Evolutionary conservation across 345 rosid species (phyloP), one percentile per base, ranked within the genome.

Genomic region (Trapa bicornis): DNA sequence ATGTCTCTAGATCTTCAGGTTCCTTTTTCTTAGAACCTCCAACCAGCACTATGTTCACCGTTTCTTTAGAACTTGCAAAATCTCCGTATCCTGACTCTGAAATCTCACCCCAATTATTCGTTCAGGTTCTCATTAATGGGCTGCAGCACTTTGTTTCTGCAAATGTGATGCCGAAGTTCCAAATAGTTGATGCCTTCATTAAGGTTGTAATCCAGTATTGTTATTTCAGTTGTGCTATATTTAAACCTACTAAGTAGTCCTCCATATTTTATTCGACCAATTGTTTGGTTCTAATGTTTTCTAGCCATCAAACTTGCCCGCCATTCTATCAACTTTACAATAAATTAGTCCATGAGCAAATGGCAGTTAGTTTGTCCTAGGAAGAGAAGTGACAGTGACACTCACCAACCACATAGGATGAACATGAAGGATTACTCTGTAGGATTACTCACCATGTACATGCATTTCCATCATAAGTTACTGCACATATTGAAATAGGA

Each of bases 1-100:
- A 89, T 95, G 97, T 89, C 88, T 52, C 74, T 91, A 71, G 99
- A 91, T 85, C 81, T 85, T 73, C 99, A 91, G 97, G 97, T 94
- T 52, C 69, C 68, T 67, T 35, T 42, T 37, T 2, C 42, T n/a
- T 11, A 5, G 35, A 0, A 45, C 10, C 2, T 12, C 41, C n/a
- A 2, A 0, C 16, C 38, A 15, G 2, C 12, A 6, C 45, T 4
- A 4, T 22, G 2, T 3, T n/a, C 14, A 12, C 50, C 0, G 33
- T 64, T 32, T 33, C 22, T 22, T 47, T 42, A 5, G 37, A 33
- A 13, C 42, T 47, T 42, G 32, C 48, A 37, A 8, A 67, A 63
- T 65, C 2, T 33, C 60, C 43, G 57, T 32, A 3, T 58, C 37
- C 33, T 42, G 35, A 8, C 68, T 54, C 37, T 5, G 41, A 56